Evolutionary conservation across 768 basidiomycete genomes (phyloP).

Genomic region (Trametes cinnabarina): DNA sequence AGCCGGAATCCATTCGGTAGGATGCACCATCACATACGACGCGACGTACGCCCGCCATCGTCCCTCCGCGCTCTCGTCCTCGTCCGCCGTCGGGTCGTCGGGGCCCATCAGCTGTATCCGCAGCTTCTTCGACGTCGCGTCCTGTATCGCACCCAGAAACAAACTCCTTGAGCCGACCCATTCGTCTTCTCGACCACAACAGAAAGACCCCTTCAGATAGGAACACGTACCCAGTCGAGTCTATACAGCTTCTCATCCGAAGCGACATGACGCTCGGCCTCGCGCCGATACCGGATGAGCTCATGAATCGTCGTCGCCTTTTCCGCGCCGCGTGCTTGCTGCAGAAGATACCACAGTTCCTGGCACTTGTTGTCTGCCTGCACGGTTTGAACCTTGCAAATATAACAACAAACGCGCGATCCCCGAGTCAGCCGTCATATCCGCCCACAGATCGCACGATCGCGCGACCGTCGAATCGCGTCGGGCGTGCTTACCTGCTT

Average conservation of each 20-base stretch:
- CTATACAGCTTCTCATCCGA: constrained; percentile 76
- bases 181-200: not conserved
- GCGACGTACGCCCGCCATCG: constrained; percentile 78
- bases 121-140: constrained; percentile 52
- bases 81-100: constrained; percentile 65
- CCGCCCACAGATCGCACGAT: not conserved
- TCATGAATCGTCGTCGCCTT: constrained; percentile 54
- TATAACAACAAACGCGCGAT: not conserved
- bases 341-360: constrained; percentile 77
- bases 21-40: constrained; percentile 66
- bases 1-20: constrained; percentile 68
- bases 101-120: constrained; percentile 57
- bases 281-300: constrained; percentile 73
- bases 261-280: constrained; percentile 73
- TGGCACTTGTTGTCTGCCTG: constrained; percentile 82
- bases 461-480: not conserved
- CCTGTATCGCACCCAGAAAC: constrained; percentile 38
- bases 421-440: constrained; percentile 1
- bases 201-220: not conserved
- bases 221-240: constrained; percentile 69
- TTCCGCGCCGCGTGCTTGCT: constrained; percentile 56
- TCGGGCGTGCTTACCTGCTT: constrained; percentile 68
- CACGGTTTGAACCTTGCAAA: constrained; percentile 76
- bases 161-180: constrained; percentile 4
- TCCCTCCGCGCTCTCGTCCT: constrained; percentile 44